Conservation (phyloP, 768 basidiomycete genomes). For the Boletus speciosus region DNA sequence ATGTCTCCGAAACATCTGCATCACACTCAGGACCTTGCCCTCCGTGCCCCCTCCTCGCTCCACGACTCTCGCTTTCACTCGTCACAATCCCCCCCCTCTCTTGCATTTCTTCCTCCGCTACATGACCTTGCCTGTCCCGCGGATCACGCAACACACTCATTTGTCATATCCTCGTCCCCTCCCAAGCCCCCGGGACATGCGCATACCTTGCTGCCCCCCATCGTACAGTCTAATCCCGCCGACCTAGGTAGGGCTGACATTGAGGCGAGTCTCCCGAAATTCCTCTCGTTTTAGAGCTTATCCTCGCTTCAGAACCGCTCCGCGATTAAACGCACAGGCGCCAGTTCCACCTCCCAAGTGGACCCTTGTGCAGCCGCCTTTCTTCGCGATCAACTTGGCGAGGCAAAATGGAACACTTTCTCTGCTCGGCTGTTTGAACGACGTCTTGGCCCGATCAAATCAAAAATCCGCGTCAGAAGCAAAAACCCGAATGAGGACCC, state of each 20-base stretch:
- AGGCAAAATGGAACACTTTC: conserved; percentile 43
- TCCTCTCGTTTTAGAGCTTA: conserved; percentile 9
- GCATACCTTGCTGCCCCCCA: conserved; percentile 33
- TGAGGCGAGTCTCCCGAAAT: conserved; percentile 15
- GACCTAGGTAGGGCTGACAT: conserved; percentile 23
- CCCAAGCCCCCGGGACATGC: conserved; percentile 23
- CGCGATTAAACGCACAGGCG: conserved; percentile 22
- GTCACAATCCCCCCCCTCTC: conserved; percentile 22
- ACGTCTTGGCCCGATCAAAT: conserved; percentile 39
- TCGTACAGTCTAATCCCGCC: conserved; percentile 33
- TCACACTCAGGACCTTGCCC: conserved; percentile 20
- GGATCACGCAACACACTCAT: conserved; percentile 15
- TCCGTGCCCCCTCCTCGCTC: conserved; percentile 17
- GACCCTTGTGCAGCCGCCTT: conserved; percentile 46
- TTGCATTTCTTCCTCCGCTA: conserved; percentile 22
- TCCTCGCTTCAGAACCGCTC: conserved; percentile 24
- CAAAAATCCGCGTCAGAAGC: conserved; percentile 32
- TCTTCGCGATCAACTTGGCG: conserved; percentile 42
- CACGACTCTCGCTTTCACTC: conserved; percentile 30
- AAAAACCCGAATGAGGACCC: conserved; percentile 30
- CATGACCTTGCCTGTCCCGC: conserved; percentile 24
- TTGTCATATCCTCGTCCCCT: conserved; percentile 19
- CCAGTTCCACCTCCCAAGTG: conserved; percentile 26
- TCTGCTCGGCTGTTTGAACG: conserved; percentile 46
- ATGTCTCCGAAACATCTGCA: conserved; percentile 31